Evolutionary conservation across 2,329 filamentous ascomycete species (phyloP), one percentile per base, ranked within the genome.

Genomic region (Zasmidium cellare): DNA sequence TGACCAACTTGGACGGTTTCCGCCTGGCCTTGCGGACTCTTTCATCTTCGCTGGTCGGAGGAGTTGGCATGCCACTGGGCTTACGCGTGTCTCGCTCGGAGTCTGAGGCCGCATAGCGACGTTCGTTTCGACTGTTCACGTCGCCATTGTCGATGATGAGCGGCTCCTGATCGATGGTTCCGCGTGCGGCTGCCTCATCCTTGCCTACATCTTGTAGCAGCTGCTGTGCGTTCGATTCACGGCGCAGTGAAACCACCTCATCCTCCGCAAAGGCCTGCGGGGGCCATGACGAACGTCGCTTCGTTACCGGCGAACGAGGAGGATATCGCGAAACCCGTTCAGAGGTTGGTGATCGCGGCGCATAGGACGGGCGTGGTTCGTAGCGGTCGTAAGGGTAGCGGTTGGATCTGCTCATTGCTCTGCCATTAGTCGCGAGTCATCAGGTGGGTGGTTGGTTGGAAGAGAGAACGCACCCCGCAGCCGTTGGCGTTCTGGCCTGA

Each of bases 201-300:
- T 69, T 56, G 77, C 79, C 54, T 63, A 67, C 46, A 65, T 71
- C 51, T 64, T 63, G 65, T 38, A 72, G 59, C 35, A 72, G 64
- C 31, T 69, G 65, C 24, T 74, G 73, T 46, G 71, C 67, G 23
- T 79, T 78, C 65, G 83, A 74, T 69, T 92, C 89, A 69, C 80
- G 84, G 5, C 82, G 82, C 38, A 90, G 73, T 7, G 88, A 84
- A 14, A 77, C 80, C 16, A 71, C 76, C 71, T 91, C 89, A 69
- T 92, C 88, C 71, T 92, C 89, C 49, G 88, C 87, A 35, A 74
- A 85, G 3, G 88, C 87, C 18, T 79, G 78, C 1, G 87, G 88
- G 5, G 87, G 86, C 69, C 78, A 80, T 59, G 71, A 67, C 55
- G 62, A 72, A 46, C 68, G 63, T 51, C 62, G 63, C 53, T 58